A percentile compares a stretch with the other conserved stretches of the same genome.
Conservation (phyloP, 1,284 basidiomycete genomes). For the Neonothopanus nambi region DNA sequence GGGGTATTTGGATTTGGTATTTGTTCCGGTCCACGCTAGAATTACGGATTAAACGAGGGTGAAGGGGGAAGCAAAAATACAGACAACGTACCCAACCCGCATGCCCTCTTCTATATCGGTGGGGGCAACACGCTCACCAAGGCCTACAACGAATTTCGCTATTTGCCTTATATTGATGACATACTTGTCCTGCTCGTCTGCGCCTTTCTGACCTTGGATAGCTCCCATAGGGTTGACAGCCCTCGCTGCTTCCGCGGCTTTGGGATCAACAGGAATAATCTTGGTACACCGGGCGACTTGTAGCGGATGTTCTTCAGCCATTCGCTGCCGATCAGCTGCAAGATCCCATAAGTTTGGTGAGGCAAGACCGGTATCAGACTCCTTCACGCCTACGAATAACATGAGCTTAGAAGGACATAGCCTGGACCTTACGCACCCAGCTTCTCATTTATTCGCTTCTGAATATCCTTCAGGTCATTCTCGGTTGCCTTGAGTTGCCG, state of each 20-base stretch:
- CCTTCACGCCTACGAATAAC: constrained; percentile 77
- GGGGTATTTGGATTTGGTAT: constrained; percentile 99
- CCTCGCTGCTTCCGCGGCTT: constrained; percentile 70
- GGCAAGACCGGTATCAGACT: constrained; percentile 96
- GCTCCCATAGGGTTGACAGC: constrained; percentile 74
- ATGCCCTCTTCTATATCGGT: constrained; percentile 99
- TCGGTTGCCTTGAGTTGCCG: constrained; percentile 88
- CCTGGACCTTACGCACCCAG: constrained; percentile 57
- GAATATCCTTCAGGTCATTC: constrained; percentile 92
- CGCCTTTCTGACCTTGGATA: constrained; percentile 83
- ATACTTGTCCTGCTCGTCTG: constrained; percentile 98
- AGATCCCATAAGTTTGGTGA: constrained; percentile 97
- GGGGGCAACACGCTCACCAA: constrained; percentile 94
- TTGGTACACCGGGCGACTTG: constrained; percentile 99
- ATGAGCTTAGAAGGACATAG: constrained; percentile 11
- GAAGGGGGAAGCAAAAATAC: not conserved
- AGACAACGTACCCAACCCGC: constrained; percentile 86
- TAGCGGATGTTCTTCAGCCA: constrained; percentile 90
- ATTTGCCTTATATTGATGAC: constrained; percentile 99
- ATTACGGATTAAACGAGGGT: not conserved
- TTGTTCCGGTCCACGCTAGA: constrained; percentile 87
- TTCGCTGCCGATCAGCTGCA: constrained; percentile 83
- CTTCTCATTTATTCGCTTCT: constrained; percentile 97
- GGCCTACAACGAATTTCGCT: constrained; percentile 97
- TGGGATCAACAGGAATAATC: constrained; percentile 86